phyloP scores from a whole-genome alignment of 192 early-diverging fungal species.

The Coemansia sp. region DNA sequence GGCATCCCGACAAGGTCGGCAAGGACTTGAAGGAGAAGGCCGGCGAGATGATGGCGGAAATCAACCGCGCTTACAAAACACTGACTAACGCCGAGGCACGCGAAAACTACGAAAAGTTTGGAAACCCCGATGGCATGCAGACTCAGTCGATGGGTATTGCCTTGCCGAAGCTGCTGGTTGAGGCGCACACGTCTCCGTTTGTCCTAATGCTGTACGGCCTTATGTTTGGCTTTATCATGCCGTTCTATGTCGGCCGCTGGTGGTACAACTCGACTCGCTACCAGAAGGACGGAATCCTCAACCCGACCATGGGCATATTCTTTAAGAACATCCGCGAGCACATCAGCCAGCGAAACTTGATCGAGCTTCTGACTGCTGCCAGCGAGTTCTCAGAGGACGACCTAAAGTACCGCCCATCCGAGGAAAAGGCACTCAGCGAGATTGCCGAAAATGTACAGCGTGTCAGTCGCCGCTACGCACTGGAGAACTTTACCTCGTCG shows the following conservation, averaged over 20 bases:
- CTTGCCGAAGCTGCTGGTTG: slow-evolving; percentile 88
- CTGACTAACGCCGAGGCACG: slow-evolving; percentile 90
- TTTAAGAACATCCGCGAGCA: slow-evolving; percentile 89
- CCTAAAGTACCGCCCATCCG: slow-evolving; percentile 50
- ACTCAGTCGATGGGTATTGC: slow-evolving; percentile 92
- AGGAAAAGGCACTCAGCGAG: slow-evolving; percentile 56
- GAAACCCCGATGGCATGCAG: slow-evolving; percentile 97
- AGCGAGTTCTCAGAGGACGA: slow-evolving; percentile 67
- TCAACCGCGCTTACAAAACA: slow-evolving; percentile 94
- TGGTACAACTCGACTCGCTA: slow-evolving; percentile 90
- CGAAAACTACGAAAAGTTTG: slow-evolving; percentile 93
- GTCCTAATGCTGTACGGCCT: slow-evolving; percentile 85
- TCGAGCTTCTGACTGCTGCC: slow-evolving; percentile 76
- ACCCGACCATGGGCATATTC: slow-evolving; percentile 87
- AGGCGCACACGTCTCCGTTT: slow-evolving; percentile 79
- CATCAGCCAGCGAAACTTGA: slow-evolving; percentile 64
- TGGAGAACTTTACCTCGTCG: slow-evolving; percentile 46
- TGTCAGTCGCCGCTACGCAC: slow-evolving; percentile 40
- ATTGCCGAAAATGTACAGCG: slow-evolving; percentile 40
- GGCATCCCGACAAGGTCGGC: slow-evolving; percentile 80
- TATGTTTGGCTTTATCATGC: slow-evolving; percentile 87
- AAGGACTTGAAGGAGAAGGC: slow-evolving; percentile 70
- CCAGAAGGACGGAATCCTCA: slow-evolving; percentile 89
- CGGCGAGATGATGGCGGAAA: slow-evolving; percentile 78
- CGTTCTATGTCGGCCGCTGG: slow-evolving; percentile 90